phyloP scores from a whole-genome alignment of 306 rosid species.

The Prunus dulcis region DNA sequence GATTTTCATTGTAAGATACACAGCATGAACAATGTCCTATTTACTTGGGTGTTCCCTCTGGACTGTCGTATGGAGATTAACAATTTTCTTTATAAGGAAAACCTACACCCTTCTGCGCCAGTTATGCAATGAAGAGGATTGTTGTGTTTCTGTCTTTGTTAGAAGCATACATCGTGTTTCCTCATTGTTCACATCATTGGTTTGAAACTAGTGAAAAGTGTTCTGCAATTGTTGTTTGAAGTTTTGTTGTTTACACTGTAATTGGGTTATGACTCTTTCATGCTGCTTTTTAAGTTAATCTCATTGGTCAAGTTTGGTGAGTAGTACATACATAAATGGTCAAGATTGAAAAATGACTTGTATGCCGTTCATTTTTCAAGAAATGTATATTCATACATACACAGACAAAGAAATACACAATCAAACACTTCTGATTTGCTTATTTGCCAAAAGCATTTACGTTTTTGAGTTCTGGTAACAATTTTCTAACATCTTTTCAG shows the following conservation, averaged over 20 bases:
- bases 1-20: not conserved
- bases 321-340: not conserved
- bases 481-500: constrained; percentile 26
- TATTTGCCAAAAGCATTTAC: not conserved
- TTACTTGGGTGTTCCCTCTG: not conserved
- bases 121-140: not conserved
- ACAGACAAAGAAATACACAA: not conserved
- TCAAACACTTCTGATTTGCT: not conserved
- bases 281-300: not conserved
- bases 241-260: not conserved
- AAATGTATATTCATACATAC: not conserved
- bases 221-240: not conserved
- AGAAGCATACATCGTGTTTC: not conserved
- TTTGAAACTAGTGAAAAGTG: not conserved
- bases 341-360: not conserved
- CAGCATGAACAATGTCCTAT: not conserved
- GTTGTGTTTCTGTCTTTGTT: not conserved
- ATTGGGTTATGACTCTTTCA: not conserved
- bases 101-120: not conserved
- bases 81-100: not conserved
- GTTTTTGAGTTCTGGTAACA: constrained; percentile 6
- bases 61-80: not conserved
- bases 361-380: not conserved
- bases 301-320: not conserved
- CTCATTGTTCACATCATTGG: not conserved